Evolutionary conservation across 805 yeast species (phyloP).

Genomic region (Candida awuae): DNA sequence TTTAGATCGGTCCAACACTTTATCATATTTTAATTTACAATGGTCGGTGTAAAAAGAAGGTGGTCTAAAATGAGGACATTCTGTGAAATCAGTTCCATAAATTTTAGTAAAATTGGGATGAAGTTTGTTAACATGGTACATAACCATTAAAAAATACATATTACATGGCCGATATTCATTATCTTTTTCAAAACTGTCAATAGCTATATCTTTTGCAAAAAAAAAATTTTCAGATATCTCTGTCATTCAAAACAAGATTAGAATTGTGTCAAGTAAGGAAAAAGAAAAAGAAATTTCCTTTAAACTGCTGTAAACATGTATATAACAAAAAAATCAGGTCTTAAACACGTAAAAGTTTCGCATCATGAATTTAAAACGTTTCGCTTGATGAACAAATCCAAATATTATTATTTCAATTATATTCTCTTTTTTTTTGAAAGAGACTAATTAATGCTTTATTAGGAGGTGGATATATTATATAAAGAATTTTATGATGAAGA

Average conservation of each 20-base stretch:
- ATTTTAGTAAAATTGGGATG: slow-evolving; percentile 5
- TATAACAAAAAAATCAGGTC: no score
- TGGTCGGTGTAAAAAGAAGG: slow-evolving; percentile 2
- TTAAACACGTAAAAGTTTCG: no score
- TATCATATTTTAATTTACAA: slow-evolving; percentile 9
- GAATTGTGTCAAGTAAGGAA: not conserved
- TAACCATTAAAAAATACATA: slow-evolving; percentile 12
- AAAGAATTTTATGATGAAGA: no score
- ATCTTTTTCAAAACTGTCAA: slow-evolving; percentile 9
- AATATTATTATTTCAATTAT: no score
- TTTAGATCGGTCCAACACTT: slow-evolving; percentile 3
- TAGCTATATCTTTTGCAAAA: slow-evolving; percentile 1
- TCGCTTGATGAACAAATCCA: no score
- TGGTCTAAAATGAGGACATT: slow-evolving; percentile 3
- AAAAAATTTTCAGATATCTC: not conserved
- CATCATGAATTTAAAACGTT: no score
- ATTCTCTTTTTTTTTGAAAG: no score
- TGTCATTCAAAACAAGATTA: not conserved
- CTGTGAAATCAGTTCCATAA: slow-evolving; percentile 21
- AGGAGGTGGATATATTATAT: no score
- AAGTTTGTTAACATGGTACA: not conserved
- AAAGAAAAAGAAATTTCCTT: no score
- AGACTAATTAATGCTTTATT: no score
- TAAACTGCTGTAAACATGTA: no score
- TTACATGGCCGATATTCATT: not conserved